Conservation (phyloP, 306 rosid genomes). For the Cucurbita ficifolia region DNA sequence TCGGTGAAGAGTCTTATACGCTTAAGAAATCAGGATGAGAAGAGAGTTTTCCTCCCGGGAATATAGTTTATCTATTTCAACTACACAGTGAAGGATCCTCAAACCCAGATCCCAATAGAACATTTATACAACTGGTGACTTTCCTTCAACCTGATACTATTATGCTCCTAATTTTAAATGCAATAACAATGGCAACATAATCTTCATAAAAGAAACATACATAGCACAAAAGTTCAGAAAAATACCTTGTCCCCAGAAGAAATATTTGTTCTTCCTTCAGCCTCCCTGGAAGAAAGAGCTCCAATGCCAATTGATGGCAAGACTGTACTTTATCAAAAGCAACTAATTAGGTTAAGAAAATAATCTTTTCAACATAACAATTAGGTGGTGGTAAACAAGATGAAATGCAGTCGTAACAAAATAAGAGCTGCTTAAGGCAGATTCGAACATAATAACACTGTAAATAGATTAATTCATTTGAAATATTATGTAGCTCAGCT, state of each 20-base stretch:
- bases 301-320: constrained; percentile 90
- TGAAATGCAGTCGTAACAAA: background rate
- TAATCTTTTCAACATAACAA: background rate
- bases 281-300: constrained; percentile 85
- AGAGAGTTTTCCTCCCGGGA: background rate
- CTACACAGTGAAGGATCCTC: background rate
- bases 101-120: background rate
- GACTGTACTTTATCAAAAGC: constrained; percentile 40
- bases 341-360: constrained; percentile 4
- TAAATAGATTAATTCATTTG: background rate
- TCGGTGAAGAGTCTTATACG: background rate
- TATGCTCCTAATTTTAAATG: background rate
- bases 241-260: constrained; percentile 88
- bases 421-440: background rate
- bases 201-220: background rate
- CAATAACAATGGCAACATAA: constrained; percentile 6
- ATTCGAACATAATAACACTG: background rate
- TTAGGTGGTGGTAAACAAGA: background rate
- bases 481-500: background rate
- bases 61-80: background rate
- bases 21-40: background rate
- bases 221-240: background rate
- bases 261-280: constrained; percentile 87
- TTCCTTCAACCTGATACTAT: background rate
- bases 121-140: background rate